Evolutionary conservation across 2,329 filamentous ascomycete species (phyloP).

Genomic region (Botryotinia globosa): DNA sequence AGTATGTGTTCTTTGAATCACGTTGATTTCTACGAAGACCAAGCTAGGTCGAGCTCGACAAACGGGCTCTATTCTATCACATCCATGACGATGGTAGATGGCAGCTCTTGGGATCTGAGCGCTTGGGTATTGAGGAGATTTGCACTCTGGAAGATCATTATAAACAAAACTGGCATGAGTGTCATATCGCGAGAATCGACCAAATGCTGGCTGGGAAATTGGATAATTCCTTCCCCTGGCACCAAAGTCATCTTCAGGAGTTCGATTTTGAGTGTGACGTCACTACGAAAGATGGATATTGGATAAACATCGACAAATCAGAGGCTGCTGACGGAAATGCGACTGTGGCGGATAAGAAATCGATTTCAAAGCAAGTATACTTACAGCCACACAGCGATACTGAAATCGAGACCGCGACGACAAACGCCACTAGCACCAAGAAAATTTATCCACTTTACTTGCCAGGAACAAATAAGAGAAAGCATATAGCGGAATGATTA

Average conservation of each 20-base stretch:
- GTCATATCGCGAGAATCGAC: background rate
- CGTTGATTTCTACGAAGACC: background rate
- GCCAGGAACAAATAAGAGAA: background rate
- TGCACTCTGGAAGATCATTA: background rate
- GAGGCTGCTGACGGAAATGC: background rate
- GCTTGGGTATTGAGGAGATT: background rate
- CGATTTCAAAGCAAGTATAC: background rate
- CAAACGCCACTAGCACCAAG: accelerated
- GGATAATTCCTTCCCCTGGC: background rate
- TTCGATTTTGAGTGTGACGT: accelerated
- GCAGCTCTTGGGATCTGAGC: background rate
- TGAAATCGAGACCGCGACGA: background rate
- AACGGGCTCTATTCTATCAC: background rate
- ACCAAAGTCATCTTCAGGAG: background rate
- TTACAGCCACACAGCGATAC: background rate
- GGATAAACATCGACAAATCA: background rate
- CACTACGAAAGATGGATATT: background rate
- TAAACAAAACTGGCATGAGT: background rate
- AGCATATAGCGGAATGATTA: background rate
- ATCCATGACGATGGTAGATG: background rate
- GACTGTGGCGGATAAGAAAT: background rate
- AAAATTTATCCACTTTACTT: background rate
- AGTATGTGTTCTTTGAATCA: background rate
- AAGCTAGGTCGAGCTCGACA: background rate
- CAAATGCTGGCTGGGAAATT: background rate